A percentile compares a stretch with the other conserved stretches of the same genome.
phyloP scores from a whole-genome alignment of 1,284 basidiomycete species.

The Leccinum angustisporum region DNA sequence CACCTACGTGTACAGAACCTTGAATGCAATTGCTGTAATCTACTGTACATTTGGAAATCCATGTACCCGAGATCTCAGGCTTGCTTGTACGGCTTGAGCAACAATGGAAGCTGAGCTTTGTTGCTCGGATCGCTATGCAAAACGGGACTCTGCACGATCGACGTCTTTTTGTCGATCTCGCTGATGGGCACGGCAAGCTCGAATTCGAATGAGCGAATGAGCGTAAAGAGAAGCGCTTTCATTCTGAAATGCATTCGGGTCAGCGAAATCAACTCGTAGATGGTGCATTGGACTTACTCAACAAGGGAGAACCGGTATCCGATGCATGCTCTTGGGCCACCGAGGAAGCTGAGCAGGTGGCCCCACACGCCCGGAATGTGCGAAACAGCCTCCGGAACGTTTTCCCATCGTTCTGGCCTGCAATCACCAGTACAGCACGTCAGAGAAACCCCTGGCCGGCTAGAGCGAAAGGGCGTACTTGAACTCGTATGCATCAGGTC shows the following conservation, averaged over 20 bases:
- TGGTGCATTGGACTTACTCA: slow-evolving; percentile 43
- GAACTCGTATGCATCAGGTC: slow-evolving; percentile 2
- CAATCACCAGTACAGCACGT: slow-evolving; percentile 1
- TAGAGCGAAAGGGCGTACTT: background rate
- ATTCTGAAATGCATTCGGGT: background rate
- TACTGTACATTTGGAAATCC: background rate
- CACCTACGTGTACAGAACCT: no score
- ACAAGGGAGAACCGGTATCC: slow-evolving; percentile 70
- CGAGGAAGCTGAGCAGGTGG: slow-evolving; percentile 59
- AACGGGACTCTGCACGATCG: slow-evolving; percentile 42
- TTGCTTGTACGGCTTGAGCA: slow-evolving; percentile 13
- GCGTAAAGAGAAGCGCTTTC: slow-evolving; percentile 57
- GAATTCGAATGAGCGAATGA: slow-evolving; percentile 57
- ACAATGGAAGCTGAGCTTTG: slow-evolving; percentile 22
- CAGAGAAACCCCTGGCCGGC: background rate
- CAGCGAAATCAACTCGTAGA: background rate
- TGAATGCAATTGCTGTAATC: background rate
- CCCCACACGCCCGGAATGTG: slow-evolving; percentile 59
- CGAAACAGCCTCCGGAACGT: slow-evolving; percentile 43
- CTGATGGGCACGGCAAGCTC: slow-evolving; percentile 46
- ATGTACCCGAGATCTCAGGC: background rate
- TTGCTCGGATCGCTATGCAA: slow-evolving; percentile 23
- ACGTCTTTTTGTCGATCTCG: slow-evolving; percentile 40
- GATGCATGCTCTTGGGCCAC: slow-evolving; percentile 61
- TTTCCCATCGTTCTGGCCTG: slow-evolving; percentile 60